Evolutionary conservation across 176 grass and related monocot species (phyloP).

Genomic region (Carex myosuroides): DNA sequence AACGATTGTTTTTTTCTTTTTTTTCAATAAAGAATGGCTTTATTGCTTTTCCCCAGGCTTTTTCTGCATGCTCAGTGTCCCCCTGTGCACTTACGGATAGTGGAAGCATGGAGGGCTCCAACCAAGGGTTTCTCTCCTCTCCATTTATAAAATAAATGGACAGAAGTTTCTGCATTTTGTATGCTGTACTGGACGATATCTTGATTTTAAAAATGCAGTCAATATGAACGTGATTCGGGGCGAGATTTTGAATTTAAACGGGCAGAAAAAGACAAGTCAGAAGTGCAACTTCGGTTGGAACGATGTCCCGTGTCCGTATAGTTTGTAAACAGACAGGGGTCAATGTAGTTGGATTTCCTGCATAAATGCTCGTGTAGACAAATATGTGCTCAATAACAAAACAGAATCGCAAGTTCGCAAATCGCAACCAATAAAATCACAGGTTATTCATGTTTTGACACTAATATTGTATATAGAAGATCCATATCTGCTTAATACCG

Average conservation of each 20-base stretch:
- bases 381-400: not conserved
- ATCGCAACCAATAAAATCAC: too few relatives aligned
- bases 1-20: not conserved
- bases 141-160: not conserved
- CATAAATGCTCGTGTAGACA: not conserved
- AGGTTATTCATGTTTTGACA: not conserved
- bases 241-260: constrained; percentile 16
- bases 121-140: not conserved
- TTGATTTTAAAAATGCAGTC: not conserved
- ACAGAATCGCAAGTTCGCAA: too few relatives aligned
- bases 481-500: not conserved
- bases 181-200: not conserved
- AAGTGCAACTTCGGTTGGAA: not conserved
- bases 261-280: not conserved
- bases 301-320: not conserved
- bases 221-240: not conserved
- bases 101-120: not conserved
- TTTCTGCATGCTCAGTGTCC: constrained; percentile 28
- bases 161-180: not conserved
- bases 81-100: constrained; percentile 6
- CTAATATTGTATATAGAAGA: not conserved
- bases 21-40: too few relatives aligned
- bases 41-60: not conserved
- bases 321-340: not conserved
- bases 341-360: not conserved